Conservation (phyloP, 768 basidiomycete genomes). For the Amanita brunnescens region DNA sequence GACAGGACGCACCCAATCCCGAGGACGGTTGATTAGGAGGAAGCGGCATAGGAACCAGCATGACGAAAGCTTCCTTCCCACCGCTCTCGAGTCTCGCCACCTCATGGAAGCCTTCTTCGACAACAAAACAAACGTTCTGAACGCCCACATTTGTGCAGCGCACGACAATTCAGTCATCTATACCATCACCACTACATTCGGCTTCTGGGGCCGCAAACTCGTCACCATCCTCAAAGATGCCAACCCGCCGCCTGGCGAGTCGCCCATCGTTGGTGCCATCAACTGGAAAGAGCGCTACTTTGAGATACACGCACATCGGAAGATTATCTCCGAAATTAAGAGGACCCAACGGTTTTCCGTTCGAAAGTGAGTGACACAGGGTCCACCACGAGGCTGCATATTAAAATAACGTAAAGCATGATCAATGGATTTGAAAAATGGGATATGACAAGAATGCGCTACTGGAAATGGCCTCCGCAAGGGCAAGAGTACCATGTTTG, state of each 20-base stretch:
- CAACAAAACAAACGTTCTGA: slow-evolving; percentile 41
- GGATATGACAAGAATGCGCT: slow-evolving; percentile 22
- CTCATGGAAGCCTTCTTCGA: slow-evolving; percentile 45
- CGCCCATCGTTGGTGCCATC: slow-evolving; percentile 34
- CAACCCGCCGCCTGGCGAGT: slow-evolving; percentile 31
- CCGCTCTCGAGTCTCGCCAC: not conserved
- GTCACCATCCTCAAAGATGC: slow-evolving; percentile 37
- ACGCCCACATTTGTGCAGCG: slow-evolving; percentile 30
- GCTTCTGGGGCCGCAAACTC: slow-evolving; percentile 32
- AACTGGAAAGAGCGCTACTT: slow-evolving; percentile 43
- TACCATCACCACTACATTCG: slow-evolving; percentile 33
- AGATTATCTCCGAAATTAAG: slow-evolving; percentile 31
- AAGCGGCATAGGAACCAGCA: too few species aligned
- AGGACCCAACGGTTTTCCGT: slow-evolving; percentile 29
- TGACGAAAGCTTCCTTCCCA: too few species aligned
- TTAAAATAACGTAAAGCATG: slow-evolving; percentile 2
- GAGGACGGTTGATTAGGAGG: too few species aligned
- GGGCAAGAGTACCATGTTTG: slow-evolving; percentile 36
- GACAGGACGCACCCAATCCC: too few species aligned
- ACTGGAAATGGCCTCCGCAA: slow-evolving; percentile 37
- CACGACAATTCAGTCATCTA: slow-evolving; percentile 40
- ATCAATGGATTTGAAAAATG: slow-evolving; percentile 8
- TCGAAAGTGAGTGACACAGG: slow-evolving; percentile 20
- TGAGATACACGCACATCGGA: slow-evolving; percentile 34
- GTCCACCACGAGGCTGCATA: slow-evolving; percentile 2